Percentiles rank a stretch among this genome's conserved stretches.
phyloP scores from a whole-genome alignment of 371 early-diverging fungal genomes.

The Mortierella sp. region DNA sequence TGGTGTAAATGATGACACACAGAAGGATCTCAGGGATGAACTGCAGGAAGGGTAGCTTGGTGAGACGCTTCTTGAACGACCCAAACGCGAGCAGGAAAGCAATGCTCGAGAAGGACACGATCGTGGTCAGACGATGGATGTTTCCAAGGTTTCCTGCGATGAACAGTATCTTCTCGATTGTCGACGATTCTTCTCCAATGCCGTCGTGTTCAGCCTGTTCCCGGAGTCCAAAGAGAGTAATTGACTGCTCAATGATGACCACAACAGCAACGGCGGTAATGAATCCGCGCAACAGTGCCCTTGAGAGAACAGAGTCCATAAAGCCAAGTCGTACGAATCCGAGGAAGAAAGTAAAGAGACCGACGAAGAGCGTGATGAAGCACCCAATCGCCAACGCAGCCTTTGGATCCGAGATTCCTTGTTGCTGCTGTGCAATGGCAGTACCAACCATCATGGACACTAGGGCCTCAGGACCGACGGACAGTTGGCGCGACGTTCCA shows the following conservation, averaged over 20 bases:
- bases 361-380: slow-evolving; percentile 86
- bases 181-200: slow-evolving; percentile 74
- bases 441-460: slow-evolving; percentile 90
- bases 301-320: slow-evolving; percentile 92
- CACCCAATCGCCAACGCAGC: slow-evolving; percentile 73
- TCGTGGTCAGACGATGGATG: slow-evolving; percentile 73
- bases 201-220: slow-evolving; percentile 58
- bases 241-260: slow-evolving; percentile 86
- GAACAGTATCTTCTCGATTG: slow-evolving; percentile 75
- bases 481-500: slow-evolving; percentile 93
- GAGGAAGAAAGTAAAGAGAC: slow-evolving; percentile 87
- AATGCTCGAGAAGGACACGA: slow-evolving; percentile 75
- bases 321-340: slow-evolving; percentile 96
- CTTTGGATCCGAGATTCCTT: slow-evolving; percentile 57
- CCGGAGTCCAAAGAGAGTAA: slow-evolving; percentile 79
- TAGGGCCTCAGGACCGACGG: slow-evolving; percentile 94
- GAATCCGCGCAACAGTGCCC: slow-evolving; percentile 91
- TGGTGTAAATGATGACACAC: slow-evolving; percentile 76
- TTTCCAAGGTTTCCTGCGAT: slow-evolving; percentile 63
- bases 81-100: slow-evolving; percentile 70
- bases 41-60: slow-evolving; percentile 65
- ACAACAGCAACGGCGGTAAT: slow-evolving; percentile 92
- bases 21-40: slow-evolving; percentile 90
- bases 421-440: slow-evolving; percentile 68
- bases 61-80: slow-evolving; percentile 65